Evolutionary conservation across 2,329 filamentous ascomycete species (phyloP).

Genomic region (Fusarium sulawesiense): DNA sequence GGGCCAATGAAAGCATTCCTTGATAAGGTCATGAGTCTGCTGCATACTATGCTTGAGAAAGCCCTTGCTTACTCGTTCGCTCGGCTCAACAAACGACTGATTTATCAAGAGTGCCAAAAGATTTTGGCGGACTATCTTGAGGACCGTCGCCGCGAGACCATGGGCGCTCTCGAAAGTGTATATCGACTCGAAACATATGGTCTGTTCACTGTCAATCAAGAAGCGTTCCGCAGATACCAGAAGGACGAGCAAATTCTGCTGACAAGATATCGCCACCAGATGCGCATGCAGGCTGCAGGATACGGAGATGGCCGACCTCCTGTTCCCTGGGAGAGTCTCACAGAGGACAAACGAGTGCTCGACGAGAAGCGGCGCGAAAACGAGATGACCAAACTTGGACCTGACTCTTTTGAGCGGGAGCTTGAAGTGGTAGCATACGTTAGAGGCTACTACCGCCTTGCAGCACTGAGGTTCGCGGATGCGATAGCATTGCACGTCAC

Average conservation of each 20-base stretch:
- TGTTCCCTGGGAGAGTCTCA: conserved; percentile 58
- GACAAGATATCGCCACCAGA: conserved; percentile 60
- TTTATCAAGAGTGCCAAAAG: conserved; percentile 61
- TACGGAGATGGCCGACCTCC: conserved; percentile 47
- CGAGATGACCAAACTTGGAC: conserved; percentile 61
- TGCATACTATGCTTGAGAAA: conserved; percentile 59
- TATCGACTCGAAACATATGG: conserved; percentile 65
- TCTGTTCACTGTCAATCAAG: conserved; percentile 68
- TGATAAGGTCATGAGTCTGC: conserved; percentile 58
- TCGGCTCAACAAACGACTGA: conserved; percentile 58
- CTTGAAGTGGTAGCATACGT: conserved; percentile 72
- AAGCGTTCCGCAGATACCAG: conserved; percentile 59
- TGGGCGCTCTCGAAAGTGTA: conserved; percentile 55
- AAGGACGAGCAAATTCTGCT: conserved; percentile 60
- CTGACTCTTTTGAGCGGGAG: conserved; percentile 70
- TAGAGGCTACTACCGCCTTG: conserved; percentile 76
- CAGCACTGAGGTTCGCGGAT: conserved; percentile 73
- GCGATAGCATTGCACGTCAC: conserved; percentile 60
- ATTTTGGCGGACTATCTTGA: conserved; percentile 59
- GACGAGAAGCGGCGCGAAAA: conserved; percentile 57
- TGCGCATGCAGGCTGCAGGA: conserved; percentile 58
- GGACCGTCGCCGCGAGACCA: conserved; percentile 52
- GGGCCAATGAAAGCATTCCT: conserved; percentile 63
- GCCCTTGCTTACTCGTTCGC: conserved; percentile 63
- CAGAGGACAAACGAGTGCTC: conserved; percentile 58